These are phyloP conservation scores for Fomitopsis schrenkii DNA, from an alignment of 1,284 basidiomycete species.

Conservation along the genomic window DNA sequence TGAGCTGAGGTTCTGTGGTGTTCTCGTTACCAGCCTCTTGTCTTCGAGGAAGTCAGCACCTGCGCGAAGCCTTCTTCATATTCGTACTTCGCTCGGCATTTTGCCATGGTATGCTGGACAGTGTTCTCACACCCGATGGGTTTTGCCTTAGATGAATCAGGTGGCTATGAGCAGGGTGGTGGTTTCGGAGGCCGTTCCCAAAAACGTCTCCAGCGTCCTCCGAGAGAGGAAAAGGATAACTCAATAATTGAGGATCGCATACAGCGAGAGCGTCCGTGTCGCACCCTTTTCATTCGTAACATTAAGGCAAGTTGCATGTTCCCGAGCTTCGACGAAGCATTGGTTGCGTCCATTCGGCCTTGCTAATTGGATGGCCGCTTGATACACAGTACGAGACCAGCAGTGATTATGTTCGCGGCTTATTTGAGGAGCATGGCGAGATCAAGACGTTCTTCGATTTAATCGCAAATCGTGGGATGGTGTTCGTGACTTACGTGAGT, in stretches of 20 bases:
- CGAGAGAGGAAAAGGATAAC: slow-evolving; percentile 81
- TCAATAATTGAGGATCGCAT: slow-evolving; percentile 87
- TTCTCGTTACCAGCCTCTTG: slow-evolving; percentile 1
- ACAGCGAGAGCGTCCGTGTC: slow-evolving; percentile 88
- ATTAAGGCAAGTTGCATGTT: slow-evolving; percentile 75
- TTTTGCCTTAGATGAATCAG: slow-evolving; percentile 54
- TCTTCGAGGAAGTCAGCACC: neutral
- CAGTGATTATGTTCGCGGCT: slow-evolving; percentile 75
- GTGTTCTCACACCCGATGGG: slow-evolving; percentile 52
- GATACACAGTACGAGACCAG: slow-evolving; percentile 82
- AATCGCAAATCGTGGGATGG: slow-evolving; percentile 91
- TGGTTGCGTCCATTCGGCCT: neutral
- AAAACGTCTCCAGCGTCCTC: slow-evolving; percentile 50
- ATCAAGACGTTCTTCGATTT: slow-evolving; percentile 97
- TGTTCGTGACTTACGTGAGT: slow-evolving; percentile 96
- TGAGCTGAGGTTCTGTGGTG: slow-evolving; percentile 1
- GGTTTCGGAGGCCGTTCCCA: slow-evolving; percentile 43
- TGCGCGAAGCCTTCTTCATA: neutral
- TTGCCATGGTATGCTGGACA: slow-evolving; percentile 28
- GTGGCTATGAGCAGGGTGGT: slow-evolving; percentile 47
- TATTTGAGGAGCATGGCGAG: slow-evolving; percentile 90
- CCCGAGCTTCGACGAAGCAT: neutral
- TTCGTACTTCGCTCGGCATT: neutral
- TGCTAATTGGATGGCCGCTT: neutral
- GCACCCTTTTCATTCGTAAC: slow-evolving; percentile 95